Base-by-base conservation (phyloP, 768 basidiomycete genomes). In the Panellus pusillus region DNA sequence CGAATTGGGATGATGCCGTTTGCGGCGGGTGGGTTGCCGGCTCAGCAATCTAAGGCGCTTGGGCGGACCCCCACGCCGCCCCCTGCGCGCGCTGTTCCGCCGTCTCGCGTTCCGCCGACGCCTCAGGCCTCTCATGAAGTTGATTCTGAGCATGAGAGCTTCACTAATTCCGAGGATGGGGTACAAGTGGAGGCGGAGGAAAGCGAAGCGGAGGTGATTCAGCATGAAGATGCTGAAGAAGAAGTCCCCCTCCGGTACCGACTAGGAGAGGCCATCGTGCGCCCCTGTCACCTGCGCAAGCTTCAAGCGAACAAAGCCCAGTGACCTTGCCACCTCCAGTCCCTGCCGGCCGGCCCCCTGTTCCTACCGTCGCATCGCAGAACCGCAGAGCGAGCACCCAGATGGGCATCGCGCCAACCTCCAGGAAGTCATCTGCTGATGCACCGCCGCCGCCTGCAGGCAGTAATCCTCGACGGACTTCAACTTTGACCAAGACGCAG, bases 141-240 rank as follows among this genome's bases (percentile, higher is more conserved):
- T 19, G 80, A 83, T 45, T 74, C 70, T n/a, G 81, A 82, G 38
- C 66, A 72, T 9, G 78, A 74, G 56, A 75, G 78, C 62, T 58
- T 67, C 27, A 62, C 67, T 31, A 56, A 55, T 28, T 80, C 81
- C 4, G 83, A 84, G 17, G 86, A 89, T 41, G 80, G 80, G 9
- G 83, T 84, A 19, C 75, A 76, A 35, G 81, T 83, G 20, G 88
- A 89, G 53, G 80, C 78, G 6, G 86, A 88, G 62, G 87, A 89
- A 61, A 88, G 85, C 56, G 86, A 89, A 63, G 72, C 82, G 13
- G 87, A 89, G 59, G 86, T 89, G 58, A 79, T 86, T 9, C 72
- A 69, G 9, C 74, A 84, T 54, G 80, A 83, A 32, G 84, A 86
- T 57, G 78, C 73, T 9, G 75, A 80, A 49, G 76, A 79, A 50